These are phyloP conservation scores for Nicotiana knightiana DNA, from an alignment of 257 asterid species.

Conservation along the genomic window DNA sequence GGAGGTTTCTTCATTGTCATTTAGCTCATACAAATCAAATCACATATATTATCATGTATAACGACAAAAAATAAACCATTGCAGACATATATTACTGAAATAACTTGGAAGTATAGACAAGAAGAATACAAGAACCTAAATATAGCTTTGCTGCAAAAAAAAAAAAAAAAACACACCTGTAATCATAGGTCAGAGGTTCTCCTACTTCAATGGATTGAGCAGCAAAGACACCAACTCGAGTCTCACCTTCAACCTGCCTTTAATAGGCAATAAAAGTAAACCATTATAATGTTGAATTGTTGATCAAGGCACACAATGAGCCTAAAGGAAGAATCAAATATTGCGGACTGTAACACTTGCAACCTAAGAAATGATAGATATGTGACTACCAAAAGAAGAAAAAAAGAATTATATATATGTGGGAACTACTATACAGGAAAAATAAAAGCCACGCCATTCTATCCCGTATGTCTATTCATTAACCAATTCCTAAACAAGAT, in stretches of 20 bases:
- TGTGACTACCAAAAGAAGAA: not conserved
- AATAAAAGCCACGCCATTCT: not conserved
- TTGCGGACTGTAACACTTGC: not conserved
- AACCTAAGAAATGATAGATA: not conserved
- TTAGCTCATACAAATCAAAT: not conserved
- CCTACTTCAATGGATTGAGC: slow-evolving; percentile 62
- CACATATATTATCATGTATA: not conserved
- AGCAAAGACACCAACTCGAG: slow-evolving; percentile 91
- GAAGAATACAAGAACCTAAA: not conserved
- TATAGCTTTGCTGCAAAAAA: not conserved
- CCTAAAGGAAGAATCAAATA: not conserved
- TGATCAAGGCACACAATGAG: not conserved
- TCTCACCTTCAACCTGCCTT: slow-evolving; percentile 93
- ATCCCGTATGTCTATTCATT: not conserved
- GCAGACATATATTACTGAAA: not conserved
- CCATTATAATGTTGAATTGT: slow-evolving; percentile 6
- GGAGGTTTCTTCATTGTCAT: not conserved
- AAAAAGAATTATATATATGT: not conserved
- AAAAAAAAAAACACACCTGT: slow-evolving; percentile 51
- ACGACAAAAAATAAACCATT: not conserved
- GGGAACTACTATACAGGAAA: not conserved
- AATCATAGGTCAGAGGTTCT: slow-evolving; percentile 88
- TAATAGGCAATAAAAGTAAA: slow-evolving; percentile 10
- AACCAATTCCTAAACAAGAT: not conserved
- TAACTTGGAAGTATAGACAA: not conserved